Conservation (phyloP, 306 rosid species). For the cucumber (Cucumis sativus) region DNA sequence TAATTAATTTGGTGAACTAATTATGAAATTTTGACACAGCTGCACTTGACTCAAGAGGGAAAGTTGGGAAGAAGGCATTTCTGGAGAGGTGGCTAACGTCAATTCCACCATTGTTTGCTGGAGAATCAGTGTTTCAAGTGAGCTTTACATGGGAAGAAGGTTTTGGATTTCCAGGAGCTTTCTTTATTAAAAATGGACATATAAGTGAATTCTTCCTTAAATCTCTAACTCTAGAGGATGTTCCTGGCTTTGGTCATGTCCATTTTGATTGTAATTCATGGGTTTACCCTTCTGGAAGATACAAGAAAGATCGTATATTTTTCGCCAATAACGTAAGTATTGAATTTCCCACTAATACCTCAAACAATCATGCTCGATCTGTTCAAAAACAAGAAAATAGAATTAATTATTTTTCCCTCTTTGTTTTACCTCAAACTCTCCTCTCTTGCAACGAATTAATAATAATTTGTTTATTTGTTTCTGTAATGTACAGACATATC, state of each 20-base stretch:
- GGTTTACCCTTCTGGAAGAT: slow-evolving; percentile 52
- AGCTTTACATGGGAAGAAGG: slow-evolving; percentile 52
- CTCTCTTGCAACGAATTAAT: neutral
- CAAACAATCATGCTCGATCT: no score
- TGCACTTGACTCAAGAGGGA: slow-evolving; percentile 31
- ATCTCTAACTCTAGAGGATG: slow-evolving; percentile 47
- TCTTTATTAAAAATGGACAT: slow-evolving; percentile 49
- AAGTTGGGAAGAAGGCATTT: slow-evolving; percentile 42
- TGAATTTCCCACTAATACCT: no score
- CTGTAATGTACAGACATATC: neutral
- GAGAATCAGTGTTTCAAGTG: slow-evolving; percentile 39
- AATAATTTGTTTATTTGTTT: no score
- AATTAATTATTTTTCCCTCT: neutral
- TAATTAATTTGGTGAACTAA: neutral
- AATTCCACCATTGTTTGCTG: slow-evolving; percentile 27
- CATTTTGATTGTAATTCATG: slow-evolving; percentile 77
- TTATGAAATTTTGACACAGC: slow-evolving; percentile 17
- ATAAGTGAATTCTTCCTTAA: slow-evolving; percentile 52
- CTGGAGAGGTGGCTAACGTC: slow-evolving; percentile 49
- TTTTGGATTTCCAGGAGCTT: slow-evolving; percentile 63
- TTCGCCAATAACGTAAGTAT: slow-evolving; percentile 29
- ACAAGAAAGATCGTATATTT: slow-evolving; percentile 51
- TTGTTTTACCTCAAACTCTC: no score
- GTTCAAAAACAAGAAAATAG: no score
- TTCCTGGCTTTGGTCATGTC: slow-evolving; percentile 51